Percentiles rank a stretch among this genome's conserved stretches.
phyloP scores from a whole-genome alignment of 2,329 filamentous ascomycete genomes.

The Epichloe bromicola region DNA sequence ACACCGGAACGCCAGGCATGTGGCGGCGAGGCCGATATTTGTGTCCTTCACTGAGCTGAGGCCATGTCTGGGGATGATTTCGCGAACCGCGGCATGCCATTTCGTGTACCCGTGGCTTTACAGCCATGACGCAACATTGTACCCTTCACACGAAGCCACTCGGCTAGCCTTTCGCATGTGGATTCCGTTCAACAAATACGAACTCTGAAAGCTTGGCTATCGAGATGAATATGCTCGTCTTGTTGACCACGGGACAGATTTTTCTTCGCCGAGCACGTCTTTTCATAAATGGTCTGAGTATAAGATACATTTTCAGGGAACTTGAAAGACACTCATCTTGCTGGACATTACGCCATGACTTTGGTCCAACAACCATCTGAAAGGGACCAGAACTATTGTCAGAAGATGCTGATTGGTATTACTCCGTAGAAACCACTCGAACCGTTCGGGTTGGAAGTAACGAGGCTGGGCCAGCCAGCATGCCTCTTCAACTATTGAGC shows the following conservation, averaged over 20 bases:
- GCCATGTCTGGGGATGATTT: not conserved
- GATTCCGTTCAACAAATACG: too few species aligned
- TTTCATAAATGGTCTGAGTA: not conserved
- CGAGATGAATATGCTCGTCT: not conserved
- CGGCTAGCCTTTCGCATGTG: not conserved
- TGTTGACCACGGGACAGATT: not conserved
- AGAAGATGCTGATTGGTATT: not conserved
- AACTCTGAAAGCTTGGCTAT: too few species aligned
- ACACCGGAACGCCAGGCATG: not conserved
- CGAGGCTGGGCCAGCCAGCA: not conserved
- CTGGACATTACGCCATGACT: not conserved
- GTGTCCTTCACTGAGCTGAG: not conserved
- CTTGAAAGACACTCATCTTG: not conserved
- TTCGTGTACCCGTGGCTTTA: not conserved
- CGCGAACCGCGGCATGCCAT: not conserved
- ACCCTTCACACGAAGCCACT: not conserved
- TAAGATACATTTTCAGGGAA: too few species aligned
- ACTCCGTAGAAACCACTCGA: not conserved
- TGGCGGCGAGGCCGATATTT: not conserved
- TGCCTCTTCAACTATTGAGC: not conserved
- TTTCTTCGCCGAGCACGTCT: not conserved
- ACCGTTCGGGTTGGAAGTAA: not conserved
- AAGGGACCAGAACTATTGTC: not conserved
- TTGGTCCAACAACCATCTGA: not conserved
- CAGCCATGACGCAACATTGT: not conserved